These are phyloP conservation scores for Sporothrix humicola DNA, from an alignment of 2,329 filamentous ascomycete genomes.

Conservation along the genomic window DNA sequence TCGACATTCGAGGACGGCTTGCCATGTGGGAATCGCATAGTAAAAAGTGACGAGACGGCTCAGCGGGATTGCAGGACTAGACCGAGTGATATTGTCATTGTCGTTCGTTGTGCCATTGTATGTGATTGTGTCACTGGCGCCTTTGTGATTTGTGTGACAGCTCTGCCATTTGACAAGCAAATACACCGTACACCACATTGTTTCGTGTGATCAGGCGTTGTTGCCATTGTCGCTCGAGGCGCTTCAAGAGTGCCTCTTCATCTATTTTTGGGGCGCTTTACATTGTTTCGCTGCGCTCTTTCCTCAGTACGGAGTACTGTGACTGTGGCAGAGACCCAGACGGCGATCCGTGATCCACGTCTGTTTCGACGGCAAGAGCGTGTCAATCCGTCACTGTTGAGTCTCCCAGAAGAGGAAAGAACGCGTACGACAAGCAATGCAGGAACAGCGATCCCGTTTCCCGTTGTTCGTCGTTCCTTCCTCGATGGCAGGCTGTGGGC, in stretches of 20 bases:
- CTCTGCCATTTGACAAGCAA: neutral
- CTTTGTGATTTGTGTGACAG: neutral
- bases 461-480: neutral
- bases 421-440: neutral
- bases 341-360: conserved; percentile 24
- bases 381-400: neutral
- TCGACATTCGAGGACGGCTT: neutral
- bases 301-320: neutral
- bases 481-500: neutral
- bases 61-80: neutral
- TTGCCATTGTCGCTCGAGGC: neutral
- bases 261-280: conserved; percentile 3
- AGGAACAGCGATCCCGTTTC: neutral
- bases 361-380: conserved; percentile 22
- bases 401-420: conserved; percentile 17
- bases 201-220: neutral
- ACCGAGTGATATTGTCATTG: neutral
- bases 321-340: neutral
- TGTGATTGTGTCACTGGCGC: neutral
- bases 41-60: neutral
- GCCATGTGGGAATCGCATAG: neutral
- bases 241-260: neutral
- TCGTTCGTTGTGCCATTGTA: neutral
- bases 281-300: neutral
- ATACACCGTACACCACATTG: neutral